Evolutionary conservation across 2,329 filamentous ascomycete genomes (phyloP).

Genomic region (Fusarium domesticum): DNA sequence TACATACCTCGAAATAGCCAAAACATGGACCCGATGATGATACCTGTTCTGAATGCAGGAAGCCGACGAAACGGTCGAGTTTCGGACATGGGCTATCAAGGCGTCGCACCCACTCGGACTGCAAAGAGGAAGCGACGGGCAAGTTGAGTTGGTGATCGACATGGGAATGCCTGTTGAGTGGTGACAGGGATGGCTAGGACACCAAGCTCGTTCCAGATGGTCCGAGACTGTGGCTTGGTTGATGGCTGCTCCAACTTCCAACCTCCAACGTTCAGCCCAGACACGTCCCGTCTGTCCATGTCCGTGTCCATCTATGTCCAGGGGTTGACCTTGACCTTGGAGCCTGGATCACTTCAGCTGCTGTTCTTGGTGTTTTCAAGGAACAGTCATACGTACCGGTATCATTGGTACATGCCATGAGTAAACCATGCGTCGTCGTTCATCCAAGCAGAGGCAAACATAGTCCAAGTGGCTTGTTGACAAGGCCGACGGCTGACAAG

Average conservation of each 20-base stretch:
- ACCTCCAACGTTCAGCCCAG: neutral
- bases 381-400: too few species aligned
- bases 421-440: conserved; percentile 19
- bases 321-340: neutral
- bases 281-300: neutral
- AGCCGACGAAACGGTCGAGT: neutral
- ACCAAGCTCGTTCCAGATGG: neutral
- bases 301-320: neutral
- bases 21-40: neutral
- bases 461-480: neutral
- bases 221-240: neutral
- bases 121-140: too few species aligned
- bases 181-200: too few species aligned
- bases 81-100: neutral
- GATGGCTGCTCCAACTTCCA: neutral
- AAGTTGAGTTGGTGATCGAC: too few species aligned
- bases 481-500: neutral
- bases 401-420: conserved; percentile 16
- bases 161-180: too few species aligned
- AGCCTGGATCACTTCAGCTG: too few species aligned
- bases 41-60: neutral
- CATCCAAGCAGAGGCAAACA: conserved; percentile 2
- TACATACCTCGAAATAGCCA: neutral
- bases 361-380: too few species aligned
- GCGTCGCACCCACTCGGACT: neutral